A percentile compares a stretch with the other conserved stretches of the same genome.
These are phyloP conservation scores for Emericellopsis cladophorae DNA, from an alignment of 2,329 filamentous ascomycete genomes.

Conservation along the genomic window DNA sequence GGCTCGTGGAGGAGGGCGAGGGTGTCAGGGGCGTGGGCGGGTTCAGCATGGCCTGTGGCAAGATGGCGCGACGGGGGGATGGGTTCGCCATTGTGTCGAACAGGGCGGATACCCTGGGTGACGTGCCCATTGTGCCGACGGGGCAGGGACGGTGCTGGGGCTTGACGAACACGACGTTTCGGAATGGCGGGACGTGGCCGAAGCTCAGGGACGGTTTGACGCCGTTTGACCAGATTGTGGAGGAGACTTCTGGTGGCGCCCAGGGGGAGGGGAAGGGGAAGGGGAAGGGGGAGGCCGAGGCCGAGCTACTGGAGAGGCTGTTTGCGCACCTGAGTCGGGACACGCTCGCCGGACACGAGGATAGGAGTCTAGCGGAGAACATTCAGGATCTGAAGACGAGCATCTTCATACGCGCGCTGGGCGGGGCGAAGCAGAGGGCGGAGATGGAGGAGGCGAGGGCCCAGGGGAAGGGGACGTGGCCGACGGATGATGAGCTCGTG, in stretches of 20 bases:
- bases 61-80: slow-evolving; percentile 34
- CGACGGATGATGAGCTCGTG: slow-evolving; percentile 23
- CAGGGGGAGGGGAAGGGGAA: too few relatives aligned
- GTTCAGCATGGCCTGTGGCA: slow-evolving; percentile 54
- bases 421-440: slow-evolving; percentile 29
- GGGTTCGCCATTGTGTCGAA: slow-evolving; percentile 52
- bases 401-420: slow-evolving; percentile 49
- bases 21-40: slow-evolving; percentile 50
- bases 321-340: slow-evolving; percentile 44
- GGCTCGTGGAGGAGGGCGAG: slow-evolving; percentile 33
- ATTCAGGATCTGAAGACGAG: slow-evolving; percentile 41
- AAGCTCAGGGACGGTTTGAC: slow-evolving; percentile 33
- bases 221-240: slow-evolving; percentile 2
- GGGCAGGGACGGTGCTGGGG: slow-evolving; percentile 39
- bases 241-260: neutral
- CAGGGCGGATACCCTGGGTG: slow-evolving; percentile 34
- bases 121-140: slow-evolving; percentile 46
- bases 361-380: slow-evolving; percentile 37
- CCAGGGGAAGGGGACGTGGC: slow-evolving; percentile 22
- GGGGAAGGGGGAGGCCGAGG: slow-evolving; percentile 29
- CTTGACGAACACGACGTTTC: slow-evolving; percentile 50
- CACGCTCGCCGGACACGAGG: slow-evolving; percentile 32
- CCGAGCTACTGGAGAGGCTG: slow-evolving; percentile 34
- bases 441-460: slow-evolving; percentile 30
- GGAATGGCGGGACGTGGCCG: slow-evolving; percentile 41